phyloP scores from a whole-genome alignment of 2,329 filamentous ascomycete genomes.

The Colletotrichum nymphaeae region DNA sequence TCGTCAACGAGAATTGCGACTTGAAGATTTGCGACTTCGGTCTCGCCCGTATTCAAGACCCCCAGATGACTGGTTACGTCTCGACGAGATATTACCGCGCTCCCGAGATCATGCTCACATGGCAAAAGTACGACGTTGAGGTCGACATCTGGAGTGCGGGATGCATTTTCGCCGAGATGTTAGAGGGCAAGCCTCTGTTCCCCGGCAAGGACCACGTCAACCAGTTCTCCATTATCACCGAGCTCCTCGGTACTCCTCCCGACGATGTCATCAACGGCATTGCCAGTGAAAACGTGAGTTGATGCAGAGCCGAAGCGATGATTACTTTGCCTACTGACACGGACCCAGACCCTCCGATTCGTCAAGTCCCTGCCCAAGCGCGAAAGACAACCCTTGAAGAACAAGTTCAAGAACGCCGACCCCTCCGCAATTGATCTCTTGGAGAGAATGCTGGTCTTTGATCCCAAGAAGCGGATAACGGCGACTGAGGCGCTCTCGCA shows the following conservation, averaged over 20 bases:
- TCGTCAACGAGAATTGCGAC: conserved; percentile 99
- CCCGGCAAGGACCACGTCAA: conserved; percentile 99
- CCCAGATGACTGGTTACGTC: conserved; percentile 99
- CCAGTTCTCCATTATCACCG: conserved; percentile 99
- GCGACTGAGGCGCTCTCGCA: conserved; percentile 88
- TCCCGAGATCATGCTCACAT: conserved; percentile 99
- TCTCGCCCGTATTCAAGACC: conserved; percentile 95
- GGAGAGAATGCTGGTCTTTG: conserved; percentile 97
- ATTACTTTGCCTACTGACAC: neutral
- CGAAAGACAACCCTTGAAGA: conserved; percentile 84
- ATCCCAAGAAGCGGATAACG: conserved; percentile 94
- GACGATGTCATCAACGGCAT: conserved; percentile 99
- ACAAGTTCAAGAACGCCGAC: conserved; percentile 97
- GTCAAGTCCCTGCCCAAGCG: conserved; percentile 97
- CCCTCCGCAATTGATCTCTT: conserved; percentile 87
- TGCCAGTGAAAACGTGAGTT: conserved; percentile 92
- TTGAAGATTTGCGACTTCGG: conserved; percentile 99
- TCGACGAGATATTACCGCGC: conserved; percentile 99
- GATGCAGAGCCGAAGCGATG: neutral
- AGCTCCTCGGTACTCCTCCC: conserved; percentile 93
- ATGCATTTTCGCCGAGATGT: conserved; percentile 99
- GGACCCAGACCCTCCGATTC: conserved; percentile 84
- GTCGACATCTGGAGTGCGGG: conserved; percentile 99
- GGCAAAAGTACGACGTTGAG: conserved; percentile 99
- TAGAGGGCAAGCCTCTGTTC: conserved; percentile 97